A percentile compares a stretch with the other conserved stretches of the same genome.
phyloP scores from a whole-genome alignment of 192 early-diverging fungal genomes.

The Coemansia aciculifera region DNA sequence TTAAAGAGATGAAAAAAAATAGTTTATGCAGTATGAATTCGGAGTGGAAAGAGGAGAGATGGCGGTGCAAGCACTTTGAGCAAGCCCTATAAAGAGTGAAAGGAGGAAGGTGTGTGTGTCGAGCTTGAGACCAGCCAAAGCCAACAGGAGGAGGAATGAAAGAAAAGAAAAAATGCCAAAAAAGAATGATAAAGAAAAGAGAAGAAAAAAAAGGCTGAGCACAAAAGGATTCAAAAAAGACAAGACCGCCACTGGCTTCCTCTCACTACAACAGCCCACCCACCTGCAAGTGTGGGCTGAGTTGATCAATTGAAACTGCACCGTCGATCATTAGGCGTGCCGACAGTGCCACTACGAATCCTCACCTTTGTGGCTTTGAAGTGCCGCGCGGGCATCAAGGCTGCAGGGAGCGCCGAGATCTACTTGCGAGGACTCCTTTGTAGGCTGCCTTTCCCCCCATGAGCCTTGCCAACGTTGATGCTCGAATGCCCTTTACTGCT shows the following conservation, averaged over 20 bases:
- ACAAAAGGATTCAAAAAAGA: conserved; percentile 9
- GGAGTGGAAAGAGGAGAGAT: conserved; percentile 3
- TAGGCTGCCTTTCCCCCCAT: not conserved
- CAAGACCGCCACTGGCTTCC: not conserved
- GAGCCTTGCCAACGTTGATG: not conserved
- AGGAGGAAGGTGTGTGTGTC: not conserved
- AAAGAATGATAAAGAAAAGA: conserved; percentile 6
- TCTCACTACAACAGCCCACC: not conserved
- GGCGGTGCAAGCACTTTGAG: not conserved
- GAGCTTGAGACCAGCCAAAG: conserved; percentile 10
- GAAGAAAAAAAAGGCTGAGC: not conserved
- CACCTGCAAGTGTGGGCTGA: conserved; percentile 4
- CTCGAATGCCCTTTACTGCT: not conserved
- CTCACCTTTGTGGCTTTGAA: conserved; percentile 1
- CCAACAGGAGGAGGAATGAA: not conserved
- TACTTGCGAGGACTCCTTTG: not conserved
- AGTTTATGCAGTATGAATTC: not conserved
- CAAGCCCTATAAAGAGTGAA: not conserved
- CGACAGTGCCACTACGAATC: not conserved
- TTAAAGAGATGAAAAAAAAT: not conserved
- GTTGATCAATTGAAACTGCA: not conserved
- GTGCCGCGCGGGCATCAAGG: not conserved
- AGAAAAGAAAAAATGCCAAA: not conserved
- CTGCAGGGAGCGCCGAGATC: conserved; percentile 4
- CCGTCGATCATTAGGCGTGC: not conserved